Base-by-base conservation (phyloP, 495 filamentous ascomycete genomes). In the Penicillium coffeae region DNA sequence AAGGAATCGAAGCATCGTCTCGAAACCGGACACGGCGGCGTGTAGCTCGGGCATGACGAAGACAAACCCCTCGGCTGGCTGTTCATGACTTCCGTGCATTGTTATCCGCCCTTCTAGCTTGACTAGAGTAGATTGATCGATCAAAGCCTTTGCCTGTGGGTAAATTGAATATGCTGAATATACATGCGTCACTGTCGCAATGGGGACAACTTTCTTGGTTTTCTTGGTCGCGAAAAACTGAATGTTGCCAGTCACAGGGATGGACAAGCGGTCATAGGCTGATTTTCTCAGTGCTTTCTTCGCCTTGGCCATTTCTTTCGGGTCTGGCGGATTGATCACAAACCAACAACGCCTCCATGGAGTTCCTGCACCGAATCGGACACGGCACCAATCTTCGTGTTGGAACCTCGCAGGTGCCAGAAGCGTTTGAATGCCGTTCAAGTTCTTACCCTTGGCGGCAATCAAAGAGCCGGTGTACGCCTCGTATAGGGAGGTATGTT, bases 341-440 rank as follows among this genome's bases (percentile, higher is more conserved):
- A 90, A 96, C 88, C 89, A 99, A 64, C 90, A 97, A 12, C 92
- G 85, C 57, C 87, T 82, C 93, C 93, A 99, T 2, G 93, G 92
- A 8, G 92, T 95, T 14, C 93, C 93, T 12, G 94, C 92, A 14
- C 93, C 93, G 58, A 99, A 99, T 53, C 93, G 77, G 14, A 99
- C 94, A 41, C 93, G 81, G 2, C 88, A 89, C 94, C 94, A 99
- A 69, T 96, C 90, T 66, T 94, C 89, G 39, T 88, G 74, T 43
- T 82, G 86, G 43, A 88, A 78, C 40, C 77, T 80, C 18, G 83
- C 76, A 41, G 88, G 81, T 50, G 92, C 86, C 75, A 96, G 84
- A 50, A 99, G 91, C 9, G 82, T 62, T 41, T 82, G 82, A 59
- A 97, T 96, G 54, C 86, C 89, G 68, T 95, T 95, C 38, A 99